Conservation (phyloP, 2,329 filamentous ascomycete genomes). For the Nothophaeocryptopus gaeumannii region DNA sequence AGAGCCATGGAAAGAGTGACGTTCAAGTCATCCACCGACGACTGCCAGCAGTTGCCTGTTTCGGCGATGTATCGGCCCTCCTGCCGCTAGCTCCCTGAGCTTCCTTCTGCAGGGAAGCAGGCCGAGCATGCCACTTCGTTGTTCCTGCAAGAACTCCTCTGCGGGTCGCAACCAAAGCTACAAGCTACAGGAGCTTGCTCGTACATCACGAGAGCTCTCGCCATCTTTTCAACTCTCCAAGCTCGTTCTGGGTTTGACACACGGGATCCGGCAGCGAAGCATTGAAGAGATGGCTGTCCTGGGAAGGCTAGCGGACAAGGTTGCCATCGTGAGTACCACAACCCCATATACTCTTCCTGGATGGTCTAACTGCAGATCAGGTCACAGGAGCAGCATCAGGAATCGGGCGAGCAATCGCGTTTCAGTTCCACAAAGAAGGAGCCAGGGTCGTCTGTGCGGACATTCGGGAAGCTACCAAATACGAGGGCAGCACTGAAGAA, state of each 20-base stretch:
- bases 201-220: too few species aligned
- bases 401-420: constrained; percentile 28
- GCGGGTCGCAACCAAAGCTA: neutral
- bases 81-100: too few species aligned
- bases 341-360: too few species aligned
- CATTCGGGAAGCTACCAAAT: constrained; percentile 22
- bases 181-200: neutral
- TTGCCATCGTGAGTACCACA: constrained; percentile 23
- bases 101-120: too few species aligned
- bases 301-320: constrained; percentile 29
- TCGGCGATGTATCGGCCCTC: too few species aligned
- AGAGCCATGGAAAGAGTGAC: too few species aligned
- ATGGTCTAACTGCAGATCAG: neutral
- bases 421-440: constrained; percentile 27
- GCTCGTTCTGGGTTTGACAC: too few species aligned
- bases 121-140: too few species aligned
- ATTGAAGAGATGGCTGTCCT: constrained; percentile 10
- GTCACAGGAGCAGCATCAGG: constrained; percentile 32
- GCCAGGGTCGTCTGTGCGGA: constrained; percentile 31
- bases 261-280: too few species aligned
- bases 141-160: neutral
- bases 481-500: constrained; percentile 20
- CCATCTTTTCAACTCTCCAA: too few species aligned
- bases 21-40: too few species aligned
- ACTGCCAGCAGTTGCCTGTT: too few species aligned